Evolutionary conservation across 2,329 filamentous ascomycete species (phyloP).

Genomic region (Aspergillus cejpii): DNA sequence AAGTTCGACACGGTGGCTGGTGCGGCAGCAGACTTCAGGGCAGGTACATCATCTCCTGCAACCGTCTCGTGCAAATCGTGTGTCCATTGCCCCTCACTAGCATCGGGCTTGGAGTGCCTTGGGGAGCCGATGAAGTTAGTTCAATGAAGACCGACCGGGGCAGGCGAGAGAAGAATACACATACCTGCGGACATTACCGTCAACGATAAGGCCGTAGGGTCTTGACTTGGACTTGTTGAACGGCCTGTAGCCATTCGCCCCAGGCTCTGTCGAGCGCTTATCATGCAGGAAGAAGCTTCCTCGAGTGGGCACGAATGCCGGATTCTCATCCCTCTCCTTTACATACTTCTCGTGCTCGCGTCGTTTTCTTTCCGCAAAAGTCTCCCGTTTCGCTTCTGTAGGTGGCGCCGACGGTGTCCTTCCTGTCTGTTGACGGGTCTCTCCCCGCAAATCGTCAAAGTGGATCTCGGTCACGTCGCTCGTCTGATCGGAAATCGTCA

Average conservation of each 20-base stretch:
- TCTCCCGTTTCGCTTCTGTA: conserved; percentile 44
- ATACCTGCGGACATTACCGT: conserved; percentile 42
- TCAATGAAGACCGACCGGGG: not conserved
- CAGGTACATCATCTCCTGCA: conserved; percentile 35
- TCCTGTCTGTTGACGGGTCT: conserved; percentile 23
- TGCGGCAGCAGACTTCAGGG: conserved; percentile 26
- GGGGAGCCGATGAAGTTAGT: conserved; percentile 23
- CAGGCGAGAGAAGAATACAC: conserved; percentile 1
- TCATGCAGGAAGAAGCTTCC: conserved; percentile 98
- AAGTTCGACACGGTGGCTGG: conserved; percentile 24
- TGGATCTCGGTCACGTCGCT: conserved; percentile 41
- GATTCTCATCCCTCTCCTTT: conserved; percentile 79
- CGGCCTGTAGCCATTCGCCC: conserved; percentile 69
- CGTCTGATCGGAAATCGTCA: conserved; percentile 43
- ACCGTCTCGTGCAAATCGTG: conserved; percentile 85
- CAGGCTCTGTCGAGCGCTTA: conserved; percentile 69
- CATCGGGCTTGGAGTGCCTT: conserved; percentile 42
- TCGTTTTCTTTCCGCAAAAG: conserved; percentile 62
- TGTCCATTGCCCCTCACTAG: conserved; percentile 72
- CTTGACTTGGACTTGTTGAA: conserved; percentile 48
- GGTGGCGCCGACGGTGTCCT: conserved; percentile 38
- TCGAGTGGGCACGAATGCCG: conserved; percentile 86
- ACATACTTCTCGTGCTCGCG: conserved; percentile 88
- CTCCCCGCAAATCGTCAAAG: conserved; percentile 44
- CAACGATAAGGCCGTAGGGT: conserved; percentile 46